Evolutionary conservation across 768 basidiomycete genomes (phyloP).

Genomic region (Obba rivulosa): DNA sequence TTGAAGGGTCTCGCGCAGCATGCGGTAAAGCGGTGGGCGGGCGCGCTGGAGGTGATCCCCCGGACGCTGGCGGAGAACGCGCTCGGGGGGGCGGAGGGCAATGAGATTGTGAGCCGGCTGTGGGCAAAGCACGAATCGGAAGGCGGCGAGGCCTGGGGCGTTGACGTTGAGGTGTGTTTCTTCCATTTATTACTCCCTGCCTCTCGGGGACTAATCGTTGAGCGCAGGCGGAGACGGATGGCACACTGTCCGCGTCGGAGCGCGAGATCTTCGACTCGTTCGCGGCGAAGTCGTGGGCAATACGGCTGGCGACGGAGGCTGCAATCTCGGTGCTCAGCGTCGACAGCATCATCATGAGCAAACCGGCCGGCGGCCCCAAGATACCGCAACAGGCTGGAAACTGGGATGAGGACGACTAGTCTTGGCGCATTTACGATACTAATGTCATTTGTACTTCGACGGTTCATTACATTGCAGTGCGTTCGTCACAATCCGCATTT

Average conservation of each 20-base stretch:
- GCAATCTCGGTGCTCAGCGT: conserved; percentile 89
- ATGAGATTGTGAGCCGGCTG: conserved; percentile 82
- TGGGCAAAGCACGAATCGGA: conserved; percentile 87
- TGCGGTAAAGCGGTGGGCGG: conserved; percentile 84
- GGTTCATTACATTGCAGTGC: background rate
- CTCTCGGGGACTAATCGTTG: conserved; percentile 5
- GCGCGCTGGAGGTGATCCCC: conserved; percentile 88
- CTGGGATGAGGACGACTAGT: conserved; percentile 69
- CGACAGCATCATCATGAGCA: conserved; percentile 97
- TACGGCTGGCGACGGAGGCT: conserved; percentile 87
- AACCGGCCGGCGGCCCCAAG: conserved; percentile 86
- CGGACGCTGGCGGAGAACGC: conserved; percentile 94
- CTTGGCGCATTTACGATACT: background rate
- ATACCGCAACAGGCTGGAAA: conserved; percentile 82
- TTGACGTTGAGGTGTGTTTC: conserved; percentile 78
- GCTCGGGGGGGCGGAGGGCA: conserved; percentile 83
- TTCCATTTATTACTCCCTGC: background rate
- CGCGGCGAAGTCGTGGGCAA: conserved; percentile 86
- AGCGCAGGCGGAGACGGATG: conserved; percentile 67
- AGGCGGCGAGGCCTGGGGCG: conserved; percentile 72
- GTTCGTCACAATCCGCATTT: background rate
- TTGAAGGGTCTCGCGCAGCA: conserved; percentile 92
- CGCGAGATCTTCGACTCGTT: conserved; percentile 81
- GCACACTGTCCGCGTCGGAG: conserved; percentile 59
- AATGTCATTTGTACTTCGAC: too few relatives aligned